These are phyloP conservation scores for Diplodia corticola DNA, from an alignment of 2,329 filamentous ascomycete genomes.

Conservation along the genomic window DNA sequence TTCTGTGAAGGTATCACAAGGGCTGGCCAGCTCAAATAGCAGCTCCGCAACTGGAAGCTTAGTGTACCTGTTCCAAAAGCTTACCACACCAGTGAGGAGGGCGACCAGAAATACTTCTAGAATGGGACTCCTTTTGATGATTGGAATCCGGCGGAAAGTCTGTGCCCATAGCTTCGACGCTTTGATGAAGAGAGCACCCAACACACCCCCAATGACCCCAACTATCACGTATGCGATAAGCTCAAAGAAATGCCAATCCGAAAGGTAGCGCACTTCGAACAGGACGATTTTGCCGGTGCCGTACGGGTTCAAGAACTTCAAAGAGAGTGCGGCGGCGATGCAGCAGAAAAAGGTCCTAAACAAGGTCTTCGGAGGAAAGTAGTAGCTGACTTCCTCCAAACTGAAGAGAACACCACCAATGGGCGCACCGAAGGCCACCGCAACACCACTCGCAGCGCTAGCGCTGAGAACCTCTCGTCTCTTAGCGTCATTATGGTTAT, in stretches of 20 bases:
- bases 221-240: constrained; percentile 81
- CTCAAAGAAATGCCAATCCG: constrained; percentile 94
- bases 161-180: constrained; percentile 87
- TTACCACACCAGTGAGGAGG: constrained; percentile 75
- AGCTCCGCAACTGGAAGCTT: constrained; percentile 88
- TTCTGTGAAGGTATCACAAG: constrained; percentile 71
- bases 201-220: constrained; percentile 78
- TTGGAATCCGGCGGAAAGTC: constrained; percentile 75
- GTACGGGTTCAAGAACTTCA: constrained; percentile 96
- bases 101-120: constrained; percentile 89
- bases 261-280: constrained; percentile 87
- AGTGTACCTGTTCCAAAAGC: constrained; percentile 92
- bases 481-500: constrained; percentile 91
- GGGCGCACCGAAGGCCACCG: constrained; percentile 91
- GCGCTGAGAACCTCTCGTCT: constrained; percentile 91
- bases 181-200: constrained; percentile 95
- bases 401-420: constrained; percentile 89
- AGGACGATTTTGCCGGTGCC: constrained; percentile 95
- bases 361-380: constrained; percentile 94
- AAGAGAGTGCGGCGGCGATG: constrained; percentile 80
- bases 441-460: constrained; percentile 85
- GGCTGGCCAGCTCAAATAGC: constrained; percentile 84
- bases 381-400: constrained; percentile 93
- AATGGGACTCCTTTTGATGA: constrained; percentile 81
- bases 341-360: constrained; percentile 99